Evolutionary conservation across 2,329 filamentous ascomycete genomes (phyloP).

Genomic region (Alternaria metachromatica): DNA sequence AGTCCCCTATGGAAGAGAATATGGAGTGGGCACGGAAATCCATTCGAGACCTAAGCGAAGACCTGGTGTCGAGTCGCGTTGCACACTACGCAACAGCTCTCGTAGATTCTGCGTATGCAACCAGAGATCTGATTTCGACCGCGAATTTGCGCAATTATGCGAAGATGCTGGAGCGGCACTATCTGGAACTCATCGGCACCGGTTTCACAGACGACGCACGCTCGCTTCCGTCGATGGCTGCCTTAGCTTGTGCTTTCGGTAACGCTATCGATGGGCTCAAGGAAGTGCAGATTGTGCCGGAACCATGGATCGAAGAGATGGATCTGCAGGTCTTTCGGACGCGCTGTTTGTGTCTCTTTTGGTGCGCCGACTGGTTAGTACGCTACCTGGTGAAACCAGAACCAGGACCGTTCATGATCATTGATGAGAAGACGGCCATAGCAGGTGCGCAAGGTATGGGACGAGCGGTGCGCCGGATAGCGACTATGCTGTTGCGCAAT

Average conservation of each 20-base stretch:
- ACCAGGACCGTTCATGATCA: conserved; percentile 7
- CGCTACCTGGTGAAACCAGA: conserved; percentile 6
- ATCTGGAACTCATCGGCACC: background rate
- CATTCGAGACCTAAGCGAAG: conserved; percentile 4
- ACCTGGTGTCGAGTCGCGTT: background rate
- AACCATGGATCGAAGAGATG: conserved; percentile 7
- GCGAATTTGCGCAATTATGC: background rate
- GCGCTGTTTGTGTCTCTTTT: conserved; percentile 21
- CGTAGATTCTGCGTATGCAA: background rate
- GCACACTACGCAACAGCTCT: conserved; percentile 3
- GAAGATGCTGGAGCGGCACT: background rate
- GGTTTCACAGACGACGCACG: conserved; percentile 10
- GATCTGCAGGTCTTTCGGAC: conserved; percentile 14
- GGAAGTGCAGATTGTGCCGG: background rate
- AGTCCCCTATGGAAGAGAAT: background rate
- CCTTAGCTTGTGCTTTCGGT: conserved; percentile 7
- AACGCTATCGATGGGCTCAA: conserved; percentile 12
- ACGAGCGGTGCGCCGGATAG: background rate
- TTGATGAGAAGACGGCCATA: background rate
- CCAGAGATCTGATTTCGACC: background rate
- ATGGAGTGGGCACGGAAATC: conserved; percentile 6
- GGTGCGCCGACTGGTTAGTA: conserved; percentile 18
- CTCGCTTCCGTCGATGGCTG: conserved; percentile 7
- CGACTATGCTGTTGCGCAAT: conserved; percentile 14
- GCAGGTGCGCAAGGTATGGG: background rate